A percentile compares a stretch with the other conserved stretches of the same genome.
Conservation (phyloP, 495 filamentous ascomycete species). For the Hypoxylon fuscum region DNA sequence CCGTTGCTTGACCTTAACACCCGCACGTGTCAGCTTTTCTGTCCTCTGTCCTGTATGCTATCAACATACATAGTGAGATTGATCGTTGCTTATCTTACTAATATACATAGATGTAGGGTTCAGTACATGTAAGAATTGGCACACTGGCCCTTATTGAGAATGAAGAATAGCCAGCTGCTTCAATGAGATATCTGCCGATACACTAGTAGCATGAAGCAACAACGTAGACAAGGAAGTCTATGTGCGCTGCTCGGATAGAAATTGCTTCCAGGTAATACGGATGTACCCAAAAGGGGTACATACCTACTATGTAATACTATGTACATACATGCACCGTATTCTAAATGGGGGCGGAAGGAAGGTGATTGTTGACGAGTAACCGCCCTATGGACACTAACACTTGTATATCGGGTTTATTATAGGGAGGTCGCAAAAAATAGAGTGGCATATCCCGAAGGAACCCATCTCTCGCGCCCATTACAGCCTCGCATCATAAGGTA, state of each 20-base stretch:
- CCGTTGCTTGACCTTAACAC: constrained; percentile 18
- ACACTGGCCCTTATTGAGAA: too few relatives aligned
- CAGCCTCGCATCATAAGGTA: constrained; percentile 24
- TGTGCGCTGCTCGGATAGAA: constrained; percentile 19
- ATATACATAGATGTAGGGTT: too few relatives aligned
- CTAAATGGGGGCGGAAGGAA: constrained; percentile 34
- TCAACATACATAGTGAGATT: not conserved
- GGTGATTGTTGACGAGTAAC: constrained; percentile 32
- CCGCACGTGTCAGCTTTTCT: constrained; percentile 9
- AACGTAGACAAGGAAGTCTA: constrained; percentile 9
- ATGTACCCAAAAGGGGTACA: constrained; percentile 36
- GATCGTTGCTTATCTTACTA: too few relatives aligned
- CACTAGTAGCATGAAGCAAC: not conserved
- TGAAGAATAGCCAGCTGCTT: too few relatives aligned
- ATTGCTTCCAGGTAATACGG: constrained; percentile 21
- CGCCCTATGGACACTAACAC: constrained; percentile 13
- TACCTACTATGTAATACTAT: too few relatives aligned
- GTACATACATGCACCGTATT: too few relatives aligned
- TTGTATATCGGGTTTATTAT: constrained; percentile 20
- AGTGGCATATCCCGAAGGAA: constrained; percentile 11
- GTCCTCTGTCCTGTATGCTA: not conserved
- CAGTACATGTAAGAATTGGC: too few relatives aligned
- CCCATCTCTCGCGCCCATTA: not conserved
- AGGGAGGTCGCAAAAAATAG: constrained; percentile 26
- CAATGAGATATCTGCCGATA: too few relatives aligned